Base-by-base conservation (phyloP, 169 alveolate genomes). In the Amoebophrya sp. region DNA sequence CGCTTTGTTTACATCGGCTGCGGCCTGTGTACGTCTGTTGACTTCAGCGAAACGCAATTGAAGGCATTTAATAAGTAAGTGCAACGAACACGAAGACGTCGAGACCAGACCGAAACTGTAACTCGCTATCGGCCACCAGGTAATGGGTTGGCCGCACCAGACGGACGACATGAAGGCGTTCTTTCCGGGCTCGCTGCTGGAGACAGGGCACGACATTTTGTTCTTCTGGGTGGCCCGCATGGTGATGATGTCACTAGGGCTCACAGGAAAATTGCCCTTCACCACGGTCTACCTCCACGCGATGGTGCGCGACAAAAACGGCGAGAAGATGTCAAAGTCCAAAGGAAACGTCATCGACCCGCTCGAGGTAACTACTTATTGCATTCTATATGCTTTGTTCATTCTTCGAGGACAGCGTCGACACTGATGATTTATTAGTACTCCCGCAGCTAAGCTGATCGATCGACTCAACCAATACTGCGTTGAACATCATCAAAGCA, bases 211-310 rank as follows among this genome's bases (percentile, higher is more conserved):
- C 92, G 99, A 99, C 96, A 99, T 99, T 88, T 93, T 99, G 88
- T 99, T 98, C 97, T 98, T 98, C 97, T 99, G 99, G 99, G 99
- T 99, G 40, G 99, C 99, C 13, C 95, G 99, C 92, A 98, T 98
- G 99, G 99, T 98, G 89, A 97, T 98, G 99, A 96, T 99, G 97
- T 95, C 99, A 58, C 95, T 98, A 70, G 97, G 97, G 89, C 96
- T 98, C 89, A 97, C 98, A 89, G 99, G 95, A 88, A 94, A 96
- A 92, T 96, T 98, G 42, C 99, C 99, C 41, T 99, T 99, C 94
- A 95, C 94, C 91, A 96, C 98, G n/a, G 98, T 98, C 34, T 98
- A 96, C 95, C 95, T 98, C 50, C 99, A 98, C 94, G n/a, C 99
- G n/a, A 96, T 98, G 98, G 98, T 99, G 13, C 98, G 99, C 91